phyloP scores from a whole-genome alignment of 148 eudicot genomes.

The Pouteria glomerata region DNA sequence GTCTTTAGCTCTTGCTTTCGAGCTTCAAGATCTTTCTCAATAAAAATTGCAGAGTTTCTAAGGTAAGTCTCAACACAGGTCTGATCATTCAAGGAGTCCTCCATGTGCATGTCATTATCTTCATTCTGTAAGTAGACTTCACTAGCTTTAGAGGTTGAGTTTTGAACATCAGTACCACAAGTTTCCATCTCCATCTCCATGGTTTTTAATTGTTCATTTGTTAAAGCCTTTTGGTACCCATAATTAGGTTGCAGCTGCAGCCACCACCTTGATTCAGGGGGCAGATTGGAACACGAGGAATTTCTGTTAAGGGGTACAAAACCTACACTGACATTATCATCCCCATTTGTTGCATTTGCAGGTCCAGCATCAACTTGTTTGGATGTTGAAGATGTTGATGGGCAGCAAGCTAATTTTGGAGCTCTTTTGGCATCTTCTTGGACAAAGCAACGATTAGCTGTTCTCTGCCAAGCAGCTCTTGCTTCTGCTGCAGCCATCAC shows the following conservation, averaged over 20 bases:
- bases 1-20: constrained; percentile 22
- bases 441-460: constrained; percentile 82
- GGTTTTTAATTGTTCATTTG: constrained; percentile 32
- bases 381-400: constrained; percentile 43
- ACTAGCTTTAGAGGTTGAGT: constrained; percentile 3
- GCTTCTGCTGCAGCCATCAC: constrained; percentile 95
- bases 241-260: constrained; percentile 56
- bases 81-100: constrained; percentile 11
- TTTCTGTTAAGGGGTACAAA: constrained; percentile 44
- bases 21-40: constrained; percentile 25
- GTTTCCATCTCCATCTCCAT: constrained; percentile 28
- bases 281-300: constrained; percentile 47
- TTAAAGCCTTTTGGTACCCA: constrained; percentile 35
- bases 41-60: background rate
- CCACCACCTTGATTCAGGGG: constrained; percentile 88
- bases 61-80: constrained; percentile 1
- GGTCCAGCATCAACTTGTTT: constrained; percentile 51
- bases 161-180: constrained; percentile 7
- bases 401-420: constrained; percentile 84
- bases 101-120: constrained; percentile 9
- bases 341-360: constrained; percentile 28
- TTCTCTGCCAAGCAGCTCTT: constrained; percentile 91
- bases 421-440: constrained; percentile 99
- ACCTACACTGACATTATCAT: constrained; percentile 39
- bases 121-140: constrained; percentile 10